These are phyloP conservation scores for Hypoxylon lienhwacheense DNA, from an alignment of 495 filamentous ascomycete genomes.

Conservation along the genomic window DNA sequence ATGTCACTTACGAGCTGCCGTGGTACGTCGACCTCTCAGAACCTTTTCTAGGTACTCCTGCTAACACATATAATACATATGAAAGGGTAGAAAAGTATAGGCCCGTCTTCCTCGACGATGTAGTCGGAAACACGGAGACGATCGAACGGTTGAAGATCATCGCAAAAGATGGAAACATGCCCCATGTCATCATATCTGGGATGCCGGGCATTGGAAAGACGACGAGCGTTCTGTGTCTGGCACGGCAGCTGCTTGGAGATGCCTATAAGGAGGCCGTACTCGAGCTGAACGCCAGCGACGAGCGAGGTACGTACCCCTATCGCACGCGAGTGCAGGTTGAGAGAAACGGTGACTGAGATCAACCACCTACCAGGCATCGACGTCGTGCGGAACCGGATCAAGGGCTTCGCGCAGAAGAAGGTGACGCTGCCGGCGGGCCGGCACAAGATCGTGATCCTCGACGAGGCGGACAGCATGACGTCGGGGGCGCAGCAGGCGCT, in stretches of 20 bases:
- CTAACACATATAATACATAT: slow-evolving; percentile 22
- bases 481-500: slow-evolving; percentile 94
- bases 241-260: slow-evolving; percentile 87
- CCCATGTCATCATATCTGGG: slow-evolving; percentile 97
- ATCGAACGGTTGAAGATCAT: slow-evolving; percentile 98
- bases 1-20: slow-evolving; percentile 80
- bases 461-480: slow-evolving; percentile 98
- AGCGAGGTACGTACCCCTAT: slow-evolving; percentile 64
- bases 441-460: slow-evolving; percentile 96
- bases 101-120: slow-evolving; percentile 89
- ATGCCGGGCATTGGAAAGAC: slow-evolving; percentile 99
- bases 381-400: slow-evolving; percentile 97
- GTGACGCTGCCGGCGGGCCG: slow-evolving; percentile 88
- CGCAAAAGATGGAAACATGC: slow-evolving; percentile 98
- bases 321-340: too few relatives aligned
- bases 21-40: slow-evolving; percentile 61
- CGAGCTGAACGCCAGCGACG: slow-evolving; percentile 94
- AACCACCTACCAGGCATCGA: slow-evolving; percentile 70
- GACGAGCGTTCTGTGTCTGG: slow-evolving; percentile 91
- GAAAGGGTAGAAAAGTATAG: slow-evolving; percentile 99
- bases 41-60: not conserved
- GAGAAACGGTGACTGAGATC: slow-evolving; percentile 7
- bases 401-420: slow-evolving; percentile 99
- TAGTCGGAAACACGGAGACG: slow-evolving; percentile 97
- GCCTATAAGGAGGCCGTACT: slow-evolving; percentile 97